These are phyloP conservation scores for Drechslerella dactyloides DNA, from an alignment of 2,329 filamentous ascomycete genomes.

Conservation along the genomic window DNA sequence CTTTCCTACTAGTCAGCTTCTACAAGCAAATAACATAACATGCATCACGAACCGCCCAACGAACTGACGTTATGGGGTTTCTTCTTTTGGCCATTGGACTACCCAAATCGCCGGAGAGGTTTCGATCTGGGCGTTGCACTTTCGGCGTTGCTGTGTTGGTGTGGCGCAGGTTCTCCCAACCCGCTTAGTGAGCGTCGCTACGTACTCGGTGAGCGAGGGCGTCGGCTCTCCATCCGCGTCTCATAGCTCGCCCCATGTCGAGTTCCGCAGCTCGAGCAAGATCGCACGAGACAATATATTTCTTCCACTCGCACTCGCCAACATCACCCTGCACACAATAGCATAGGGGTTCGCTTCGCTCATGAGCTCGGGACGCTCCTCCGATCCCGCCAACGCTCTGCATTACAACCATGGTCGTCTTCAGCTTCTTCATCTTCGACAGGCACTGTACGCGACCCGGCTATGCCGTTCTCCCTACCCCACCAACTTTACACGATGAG, in stretches of 20 bases:
- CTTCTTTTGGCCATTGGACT: too few species aligned
- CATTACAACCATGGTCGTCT: slow-evolving; percentile 76
- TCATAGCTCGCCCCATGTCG: background rate
- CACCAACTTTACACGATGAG: background rate
- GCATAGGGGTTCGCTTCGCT: background rate
- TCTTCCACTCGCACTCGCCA: background rate
- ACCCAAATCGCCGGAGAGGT: background rate
- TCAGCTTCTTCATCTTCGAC: slow-evolving; percentile 99
- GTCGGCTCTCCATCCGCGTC: too few species aligned
- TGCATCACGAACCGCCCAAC: too few species aligned
- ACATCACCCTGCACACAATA: background rate
- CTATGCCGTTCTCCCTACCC: background rate
- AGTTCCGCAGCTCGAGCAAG: background rate
- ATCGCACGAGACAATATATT: background rate
- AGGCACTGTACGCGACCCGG: slow-evolving; percentile 76
- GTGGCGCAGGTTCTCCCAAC: background rate
- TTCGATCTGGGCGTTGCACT: background rate
- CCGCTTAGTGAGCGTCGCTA: background rate
- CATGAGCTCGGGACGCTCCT: background rate
- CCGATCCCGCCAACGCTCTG: background rate
- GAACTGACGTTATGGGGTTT: too few species aligned
- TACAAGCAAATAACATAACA: too few species aligned
- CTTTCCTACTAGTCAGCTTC: too few species aligned
- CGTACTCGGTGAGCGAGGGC: too few species aligned
- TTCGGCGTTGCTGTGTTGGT: background rate